Percentiles rank a stretch among this genome's conserved stretches.
These are phyloP conservation scores for Leishmania guyanensis DNA, from an alignment of 208 protist genomes.

Conservation along the genomic window DNA sequence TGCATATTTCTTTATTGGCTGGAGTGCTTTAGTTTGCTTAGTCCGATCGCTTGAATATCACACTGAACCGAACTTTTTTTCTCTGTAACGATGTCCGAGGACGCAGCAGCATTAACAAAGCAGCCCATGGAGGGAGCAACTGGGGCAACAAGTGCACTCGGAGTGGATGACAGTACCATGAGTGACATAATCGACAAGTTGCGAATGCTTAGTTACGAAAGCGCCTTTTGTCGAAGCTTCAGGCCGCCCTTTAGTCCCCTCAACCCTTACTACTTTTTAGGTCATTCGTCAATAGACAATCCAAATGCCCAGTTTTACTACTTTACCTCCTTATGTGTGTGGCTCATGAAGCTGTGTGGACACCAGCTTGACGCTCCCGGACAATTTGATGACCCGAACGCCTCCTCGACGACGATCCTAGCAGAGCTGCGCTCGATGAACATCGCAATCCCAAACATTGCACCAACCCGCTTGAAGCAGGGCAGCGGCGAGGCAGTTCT, in stretches of 20 bases:
- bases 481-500: constrained; percentile 85
- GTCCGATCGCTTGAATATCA: neutral
- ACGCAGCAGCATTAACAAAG: constrained; percentile 4
- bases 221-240: constrained; percentile 67
- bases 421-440: constrained; percentile 76
- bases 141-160: constrained; percentile 3
- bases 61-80: neutral
- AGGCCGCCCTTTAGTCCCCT: constrained; percentile 88
- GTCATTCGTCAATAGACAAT: constrained; percentile 82
- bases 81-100: constrained; percentile 20
- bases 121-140: constrained; percentile 12
- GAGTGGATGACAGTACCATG: constrained; percentile 80
- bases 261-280: constrained; percentile 77
- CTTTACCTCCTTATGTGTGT: constrained; percentile 87
- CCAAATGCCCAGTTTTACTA: constrained; percentile 91
- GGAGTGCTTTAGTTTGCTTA: neutral
- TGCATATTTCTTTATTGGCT: neutral
- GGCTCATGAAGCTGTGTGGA: constrained; percentile 85
- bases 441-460: constrained; percentile 72
- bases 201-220: constrained; percentile 80
- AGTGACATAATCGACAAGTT: constrained; percentile 88
- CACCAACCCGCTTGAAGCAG: constrained; percentile 84
- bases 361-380: constrained; percentile 74
- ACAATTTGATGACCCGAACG: constrained; percentile 92
- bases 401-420: constrained; percentile 83